A percentile compares a stretch with the other conserved stretches of the same genome.
These are phyloP conservation scores for Trichosanthes cucumerina DNA, from an alignment of 306 rosid species.

Conservation along the genomic window DNA sequence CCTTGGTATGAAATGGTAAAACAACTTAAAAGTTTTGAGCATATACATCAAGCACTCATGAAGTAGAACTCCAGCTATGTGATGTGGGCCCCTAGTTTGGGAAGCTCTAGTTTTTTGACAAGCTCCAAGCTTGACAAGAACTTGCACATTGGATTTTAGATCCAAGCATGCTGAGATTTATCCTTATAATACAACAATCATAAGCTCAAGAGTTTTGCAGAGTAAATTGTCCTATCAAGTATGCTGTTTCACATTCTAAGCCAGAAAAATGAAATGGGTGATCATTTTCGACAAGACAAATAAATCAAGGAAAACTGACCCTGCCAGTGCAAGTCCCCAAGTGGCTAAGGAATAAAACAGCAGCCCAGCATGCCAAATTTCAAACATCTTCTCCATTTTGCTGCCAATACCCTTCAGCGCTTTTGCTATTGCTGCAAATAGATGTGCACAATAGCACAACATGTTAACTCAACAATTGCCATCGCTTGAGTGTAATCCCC, in stretches of 20 bases:
- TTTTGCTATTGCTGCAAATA: slow-evolving; percentile 56
- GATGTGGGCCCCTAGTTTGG: background rate
- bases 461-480: background rate
- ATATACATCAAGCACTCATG: background rate
- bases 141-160: background rate
- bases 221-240: background rate
- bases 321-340: slow-evolving; percentile 94
- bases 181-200: background rate
- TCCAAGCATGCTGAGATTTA: background rate
- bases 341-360: slow-evolving; percentile 72
- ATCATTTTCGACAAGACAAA: background rate
- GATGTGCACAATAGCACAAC: background rate
- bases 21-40: background rate
- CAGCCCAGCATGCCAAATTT: slow-evolving; percentile 80
- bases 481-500: background rate
- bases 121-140: background rate
- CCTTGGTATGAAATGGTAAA: background rate
- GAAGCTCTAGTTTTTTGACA: background rate
- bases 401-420: slow-evolving; percentile 53
- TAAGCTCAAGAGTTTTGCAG: background rate
- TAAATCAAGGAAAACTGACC: slow-evolving; percentile 32
- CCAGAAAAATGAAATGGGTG: background rate
- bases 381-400: slow-evolving; percentile 54
- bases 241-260: background rate
- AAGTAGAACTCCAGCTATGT: background rate